These are phyloP conservation scores for Chaetomium sp. DNA, from an alignment of 2,329 filamentous ascomycete species.

Conservation along the genomic window DNA sequence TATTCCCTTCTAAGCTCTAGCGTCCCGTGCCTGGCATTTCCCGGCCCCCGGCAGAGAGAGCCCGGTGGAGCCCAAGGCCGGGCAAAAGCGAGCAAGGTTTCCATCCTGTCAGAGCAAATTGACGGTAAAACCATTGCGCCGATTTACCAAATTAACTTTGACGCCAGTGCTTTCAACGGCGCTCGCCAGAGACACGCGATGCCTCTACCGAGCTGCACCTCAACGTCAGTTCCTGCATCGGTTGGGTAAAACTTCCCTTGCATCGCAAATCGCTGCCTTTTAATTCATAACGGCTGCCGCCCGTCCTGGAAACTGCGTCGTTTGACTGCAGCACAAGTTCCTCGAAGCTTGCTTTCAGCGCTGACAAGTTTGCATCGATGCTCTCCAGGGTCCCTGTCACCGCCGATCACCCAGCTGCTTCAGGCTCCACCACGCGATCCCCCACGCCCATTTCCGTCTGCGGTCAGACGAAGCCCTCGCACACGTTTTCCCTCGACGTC, in stretches of 20 bases:
- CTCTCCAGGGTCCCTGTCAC: not conserved
- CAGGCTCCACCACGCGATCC: not conserved
- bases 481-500: not conserved
- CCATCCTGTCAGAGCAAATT: no score
- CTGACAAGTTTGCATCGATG: conserved; percentile 2
- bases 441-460: conserved; percentile 1
- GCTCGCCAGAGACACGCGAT: no score
- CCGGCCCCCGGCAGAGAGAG: not conserved
- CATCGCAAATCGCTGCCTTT: no score
- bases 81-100: not conserved
- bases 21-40: not conserved
- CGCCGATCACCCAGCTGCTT: not conserved
- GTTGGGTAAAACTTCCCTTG: no score
- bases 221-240: no score
- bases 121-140: no score
- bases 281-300: no score
- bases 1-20: not conserved
- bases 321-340: not conserved
- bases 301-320: no score
- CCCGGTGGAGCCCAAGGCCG: not conserved
- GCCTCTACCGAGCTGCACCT: no score
- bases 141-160: no score
- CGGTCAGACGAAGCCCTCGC: not conserved
- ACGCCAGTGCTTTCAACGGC: no score
- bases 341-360: not conserved